Evolutionary conservation across 805 yeast species (phyloP), one percentile per base, ranked within the genome.

Genomic region (Yamadazyma kitorensis): DNA sequence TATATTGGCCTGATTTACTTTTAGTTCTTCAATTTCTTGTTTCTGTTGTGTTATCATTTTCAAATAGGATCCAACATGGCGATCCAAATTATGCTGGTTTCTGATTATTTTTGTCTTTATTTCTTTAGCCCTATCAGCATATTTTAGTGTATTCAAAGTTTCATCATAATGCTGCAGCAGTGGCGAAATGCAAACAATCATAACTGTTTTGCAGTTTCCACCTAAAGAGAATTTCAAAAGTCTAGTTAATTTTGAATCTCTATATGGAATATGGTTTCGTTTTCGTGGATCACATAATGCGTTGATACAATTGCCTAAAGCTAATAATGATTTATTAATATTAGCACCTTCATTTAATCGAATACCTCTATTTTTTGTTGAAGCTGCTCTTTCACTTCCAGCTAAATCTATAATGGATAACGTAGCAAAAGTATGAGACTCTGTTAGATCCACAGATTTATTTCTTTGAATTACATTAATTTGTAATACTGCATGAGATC

Each of bases 181-280:
- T 0, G 97, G 97, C 4, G 94, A 82, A 3, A 91, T 75, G 59
- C 98, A 91, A 2, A 88, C 97, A 45, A 91, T 86, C 98, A 91
- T 91, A 4, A 87, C 89, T 0, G 98, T 91, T 54, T 85, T 83
- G 59, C 98, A 91, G 53, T 87, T 86, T 0, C 97, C 97, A 3
- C 96, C 96, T 10, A 91, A 64, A 0, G 96, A 88, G 52, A 86
- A 87, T 54, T 89, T 87, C 36, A 91, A 70, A 31, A 91, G 65
- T 44, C 98, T 64, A 0, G 98, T 91, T 34, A 91, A 67, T 50
- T 89, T 89, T 6, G 95, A 86, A 55, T 91, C 95, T 47, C 98
- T 64, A 57, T 86, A 91, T 0, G 98, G 98, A 8, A 91, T 76
- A 61, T 88, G 96, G 48, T 74, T 70, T 39, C 76, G 61, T 32